Evolutionary conservation across 2,329 filamentous ascomycete genomes (phyloP).

Genomic region (Aspergillus persii): DNA sequence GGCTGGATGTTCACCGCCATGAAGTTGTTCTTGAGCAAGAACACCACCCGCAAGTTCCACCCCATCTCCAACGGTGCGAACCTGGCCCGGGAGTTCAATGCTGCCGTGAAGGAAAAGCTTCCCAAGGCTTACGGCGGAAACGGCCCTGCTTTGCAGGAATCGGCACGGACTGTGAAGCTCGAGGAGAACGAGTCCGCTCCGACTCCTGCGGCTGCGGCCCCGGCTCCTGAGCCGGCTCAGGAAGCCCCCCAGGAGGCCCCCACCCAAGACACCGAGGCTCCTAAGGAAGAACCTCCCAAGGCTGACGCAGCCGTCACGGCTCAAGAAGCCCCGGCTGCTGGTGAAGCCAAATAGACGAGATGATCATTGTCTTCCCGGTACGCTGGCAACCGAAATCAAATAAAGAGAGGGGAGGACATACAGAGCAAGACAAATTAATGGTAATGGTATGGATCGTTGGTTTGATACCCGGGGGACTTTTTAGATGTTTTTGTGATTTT

Average conservation of each 20-base stretch:
- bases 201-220: slow-evolving; percentile 4
- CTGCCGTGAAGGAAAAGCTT: slow-evolving; percentile 60
- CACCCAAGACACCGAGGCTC: slow-evolving; percentile 11
- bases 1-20: slow-evolving; percentile 77
- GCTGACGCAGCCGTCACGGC: slow-evolving; percentile 22
- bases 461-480: slow-evolving; percentile 21
- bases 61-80: slow-evolving; percentile 71
- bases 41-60: slow-evolving; percentile 76
- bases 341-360: slow-evolving; percentile 15
- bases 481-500: slow-evolving; percentile 11
- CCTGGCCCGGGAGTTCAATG: slow-evolving; percentile 60
- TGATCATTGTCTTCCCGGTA: not conserved
- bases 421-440: not conserved
- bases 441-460: slow-evolving; percentile 11
- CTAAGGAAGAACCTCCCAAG: slow-evolving; percentile 18
- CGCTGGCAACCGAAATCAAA: not conserved
- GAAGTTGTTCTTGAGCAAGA: slow-evolving; percentile 71
- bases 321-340: slow-evolving; percentile 9
- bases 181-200: slow-evolving; percentile 21
- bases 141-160: slow-evolving; percentile 51
- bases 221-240: slow-evolving; percentile 10
- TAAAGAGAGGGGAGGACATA: not conserved
- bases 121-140: slow-evolving; percentile 79
- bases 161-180: slow-evolving; percentile 31
- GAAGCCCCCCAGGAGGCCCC: slow-evolving; percentile 13